phyloP scores from a whole-genome alignment of 805 yeast species.

The Lachancea thermotolerans region DNA sequence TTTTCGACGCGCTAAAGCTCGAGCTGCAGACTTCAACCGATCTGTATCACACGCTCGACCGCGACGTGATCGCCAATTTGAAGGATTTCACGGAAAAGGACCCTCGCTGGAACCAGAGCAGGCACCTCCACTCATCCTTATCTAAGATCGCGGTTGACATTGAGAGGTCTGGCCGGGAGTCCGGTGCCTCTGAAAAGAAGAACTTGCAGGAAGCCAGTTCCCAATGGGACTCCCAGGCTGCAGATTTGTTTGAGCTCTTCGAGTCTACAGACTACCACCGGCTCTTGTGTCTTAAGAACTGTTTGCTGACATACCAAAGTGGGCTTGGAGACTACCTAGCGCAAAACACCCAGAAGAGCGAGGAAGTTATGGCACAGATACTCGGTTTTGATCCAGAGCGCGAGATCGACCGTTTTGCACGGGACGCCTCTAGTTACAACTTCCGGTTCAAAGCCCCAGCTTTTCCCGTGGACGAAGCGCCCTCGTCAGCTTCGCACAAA shows the following conservation, averaged over 20 bases:
- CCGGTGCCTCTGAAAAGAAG: slow-evolving; percentile 20
- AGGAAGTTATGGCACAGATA: slow-evolving; percentile 57
- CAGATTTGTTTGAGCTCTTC: slow-evolving; percentile 65
- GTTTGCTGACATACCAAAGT: slow-evolving; percentile 59
- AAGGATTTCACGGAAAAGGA: slow-evolving; percentile 48
- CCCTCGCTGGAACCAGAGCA: slow-evolving; percentile 48
- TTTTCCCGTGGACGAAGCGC: background rate
- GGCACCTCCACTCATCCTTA: slow-evolving; percentile 38
- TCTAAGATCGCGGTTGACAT: slow-evolving; percentile 37
- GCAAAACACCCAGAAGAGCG: slow-evolving; percentile 43
- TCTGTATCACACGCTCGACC: slow-evolving; percentile 40
- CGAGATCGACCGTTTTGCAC: slow-evolving; percentile 53
- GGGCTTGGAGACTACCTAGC: slow-evolving; percentile 48
- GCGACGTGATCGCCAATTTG: slow-evolving; percentile 51
- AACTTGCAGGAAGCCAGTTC: slow-evolving; percentile 41
- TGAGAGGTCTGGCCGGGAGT: slow-evolving; percentile 32
- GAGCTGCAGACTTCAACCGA: slow-evolving; percentile 47
- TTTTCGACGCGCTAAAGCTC: slow-evolving; percentile 35
- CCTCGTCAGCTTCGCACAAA: slow-evolving; percentile 2
- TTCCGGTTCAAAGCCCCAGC: slow-evolving; percentile 13
- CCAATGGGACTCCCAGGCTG: slow-evolving; percentile 74
- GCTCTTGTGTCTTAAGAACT: slow-evolving; percentile 54
- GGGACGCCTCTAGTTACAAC: slow-evolving; percentile 29
- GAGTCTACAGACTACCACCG: slow-evolving; percentile 64
- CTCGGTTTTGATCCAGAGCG: slow-evolving; percentile 55